Conservation (phyloP, 2,329 filamentous ascomycete species). For the Aspergillus floridensis region DNA sequence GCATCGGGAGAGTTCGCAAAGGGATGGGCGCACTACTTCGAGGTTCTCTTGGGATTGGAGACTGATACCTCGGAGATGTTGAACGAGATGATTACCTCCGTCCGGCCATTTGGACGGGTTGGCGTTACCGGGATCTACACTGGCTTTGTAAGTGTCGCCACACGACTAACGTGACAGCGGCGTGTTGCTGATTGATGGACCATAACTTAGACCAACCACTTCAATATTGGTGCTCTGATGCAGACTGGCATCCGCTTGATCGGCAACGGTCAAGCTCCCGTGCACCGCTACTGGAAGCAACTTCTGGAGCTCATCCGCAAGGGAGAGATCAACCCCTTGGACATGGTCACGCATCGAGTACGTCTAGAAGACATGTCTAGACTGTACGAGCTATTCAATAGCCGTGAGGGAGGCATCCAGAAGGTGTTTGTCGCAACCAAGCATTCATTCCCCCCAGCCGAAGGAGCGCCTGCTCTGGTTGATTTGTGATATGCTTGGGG, state of each 20-base stretch:
- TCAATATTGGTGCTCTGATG: conserved; percentile 82
- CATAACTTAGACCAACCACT: conserved; percentile 64
- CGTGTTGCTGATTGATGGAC: neutral
- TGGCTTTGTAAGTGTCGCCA: conserved; percentile 50
- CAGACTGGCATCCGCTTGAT: conserved; percentile 79
- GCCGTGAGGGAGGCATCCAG: conserved; percentile 63
- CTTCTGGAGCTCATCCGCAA: conserved; percentile 67
- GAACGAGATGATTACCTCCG: conserved; percentile 55
- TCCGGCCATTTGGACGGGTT: conserved; percentile 60
- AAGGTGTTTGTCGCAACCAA: conserved; percentile 70
- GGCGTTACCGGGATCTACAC: conserved; percentile 73
- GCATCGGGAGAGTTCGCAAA: conserved; percentile 64
- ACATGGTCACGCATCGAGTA: conserved; percentile 79
- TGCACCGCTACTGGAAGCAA: conserved; percentile 80
- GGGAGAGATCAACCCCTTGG: conserved; percentile 68
- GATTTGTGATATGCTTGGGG: conserved; percentile 20
- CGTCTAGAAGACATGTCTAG: conserved; percentile 69
- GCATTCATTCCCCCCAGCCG: conserved; percentile 52
- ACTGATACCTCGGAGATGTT: conserved; percentile 72
- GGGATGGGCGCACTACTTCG: conserved; percentile 60
- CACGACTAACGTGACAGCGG: neutral
- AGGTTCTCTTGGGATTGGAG: conserved; percentile 65
- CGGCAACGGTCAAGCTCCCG: conserved; percentile 67
- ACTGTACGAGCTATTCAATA: conserved; percentile 63
- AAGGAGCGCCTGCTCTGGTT: conserved; percentile 53